These are phyloP conservation scores for Arctostaphylos glauca DNA, from an alignment of 148 eudicot species.

Conservation along the genomic window DNA sequence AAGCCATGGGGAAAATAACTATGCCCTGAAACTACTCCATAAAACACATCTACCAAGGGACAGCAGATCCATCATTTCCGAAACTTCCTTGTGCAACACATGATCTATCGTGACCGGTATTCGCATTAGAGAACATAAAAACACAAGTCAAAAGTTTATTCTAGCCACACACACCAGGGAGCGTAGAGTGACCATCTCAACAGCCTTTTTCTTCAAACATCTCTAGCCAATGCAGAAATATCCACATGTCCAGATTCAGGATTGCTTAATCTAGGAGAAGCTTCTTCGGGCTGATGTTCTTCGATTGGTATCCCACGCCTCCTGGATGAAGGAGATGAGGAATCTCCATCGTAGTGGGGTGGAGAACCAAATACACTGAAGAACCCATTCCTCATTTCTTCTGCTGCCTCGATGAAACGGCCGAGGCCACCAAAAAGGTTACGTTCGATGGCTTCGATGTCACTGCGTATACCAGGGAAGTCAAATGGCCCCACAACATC, in stretches of 20 bases:
- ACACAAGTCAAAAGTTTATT: not conserved
- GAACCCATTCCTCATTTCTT: conserved; percentile 61
- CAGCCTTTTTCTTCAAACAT: no score
- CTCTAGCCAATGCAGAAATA: no score
- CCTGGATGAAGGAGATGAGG: no score
- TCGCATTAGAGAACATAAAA: not conserved
- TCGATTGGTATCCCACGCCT: no score
- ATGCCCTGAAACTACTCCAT: no score
- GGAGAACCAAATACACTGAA: conserved; percentile 45
- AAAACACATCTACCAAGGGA: not conserved
- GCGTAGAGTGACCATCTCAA: no score
- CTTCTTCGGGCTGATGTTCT: no score
- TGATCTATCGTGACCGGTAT: not conserved
- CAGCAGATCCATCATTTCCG: not conserved
- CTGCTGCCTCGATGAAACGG: conserved; percentile 77
- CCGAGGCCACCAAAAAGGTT: conserved; percentile 51
- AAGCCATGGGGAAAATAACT: no score
- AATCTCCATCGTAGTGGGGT: conserved; percentile 35
- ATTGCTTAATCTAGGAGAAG: no score
- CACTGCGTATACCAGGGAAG: conserved; percentile 78
- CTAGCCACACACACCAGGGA: not conserved
- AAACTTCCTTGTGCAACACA: not conserved
- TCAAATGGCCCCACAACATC: no score
- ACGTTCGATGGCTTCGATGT: conserved; percentile 67
- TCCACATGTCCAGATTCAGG: no score